Evolutionary conservation across 768 basidiomycete genomes (phyloP).

Genomic region (Hemileccinum rubropunctum): DNA sequence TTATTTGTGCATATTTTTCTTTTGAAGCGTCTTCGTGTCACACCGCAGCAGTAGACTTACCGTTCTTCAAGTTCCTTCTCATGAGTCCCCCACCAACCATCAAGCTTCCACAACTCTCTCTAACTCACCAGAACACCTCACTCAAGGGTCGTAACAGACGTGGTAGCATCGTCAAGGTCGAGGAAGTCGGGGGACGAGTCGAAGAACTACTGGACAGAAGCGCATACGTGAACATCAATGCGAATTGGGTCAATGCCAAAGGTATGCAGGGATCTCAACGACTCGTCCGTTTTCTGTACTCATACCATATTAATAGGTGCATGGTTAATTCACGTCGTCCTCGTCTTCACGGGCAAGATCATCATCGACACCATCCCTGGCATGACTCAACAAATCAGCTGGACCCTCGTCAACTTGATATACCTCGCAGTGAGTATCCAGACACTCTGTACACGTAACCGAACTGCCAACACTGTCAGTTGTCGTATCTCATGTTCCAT

Average conservation of each 20-base stretch:
- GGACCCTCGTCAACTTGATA: conserved; percentile 89
- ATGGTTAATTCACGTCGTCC: conserved; percentile 95
- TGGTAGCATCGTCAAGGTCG: conserved; percentile 80
- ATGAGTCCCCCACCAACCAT: conserved; percentile 57
- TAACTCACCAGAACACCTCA: conserved; percentile 27
- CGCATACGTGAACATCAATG: conserved; percentile 81
- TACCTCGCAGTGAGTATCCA: conserved; percentile 75
- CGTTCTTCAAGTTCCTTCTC: no score
- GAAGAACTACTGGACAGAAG: conserved; percentile 80
- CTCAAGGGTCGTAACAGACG: conserved; percentile 55
- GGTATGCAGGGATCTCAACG: conserved; percentile 41
- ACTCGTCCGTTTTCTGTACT: neutral
- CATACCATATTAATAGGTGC: conserved; percentile 59
- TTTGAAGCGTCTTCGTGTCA: neutral
- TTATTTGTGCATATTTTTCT: conserved; percentile 17
- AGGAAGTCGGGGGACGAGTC: conserved; percentile 69
- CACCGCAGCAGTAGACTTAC: no score
- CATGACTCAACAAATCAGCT: conserved; percentile 90
- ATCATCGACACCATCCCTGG: conserved; percentile 92
- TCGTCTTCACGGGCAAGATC: conserved; percentile 88
- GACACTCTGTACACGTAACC: neutral
- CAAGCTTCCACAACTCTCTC: conserved; percentile 49
- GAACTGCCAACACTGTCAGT: conserved; percentile 38
- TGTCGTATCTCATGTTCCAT: conserved; percentile 99
- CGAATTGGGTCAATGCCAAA: conserved; percentile 93